Evolutionary conservation across 148 eudicot genomes (phyloP), one percentile per base, ranked within the genome.

Genomic region (Rhododendron henanense): DNA sequence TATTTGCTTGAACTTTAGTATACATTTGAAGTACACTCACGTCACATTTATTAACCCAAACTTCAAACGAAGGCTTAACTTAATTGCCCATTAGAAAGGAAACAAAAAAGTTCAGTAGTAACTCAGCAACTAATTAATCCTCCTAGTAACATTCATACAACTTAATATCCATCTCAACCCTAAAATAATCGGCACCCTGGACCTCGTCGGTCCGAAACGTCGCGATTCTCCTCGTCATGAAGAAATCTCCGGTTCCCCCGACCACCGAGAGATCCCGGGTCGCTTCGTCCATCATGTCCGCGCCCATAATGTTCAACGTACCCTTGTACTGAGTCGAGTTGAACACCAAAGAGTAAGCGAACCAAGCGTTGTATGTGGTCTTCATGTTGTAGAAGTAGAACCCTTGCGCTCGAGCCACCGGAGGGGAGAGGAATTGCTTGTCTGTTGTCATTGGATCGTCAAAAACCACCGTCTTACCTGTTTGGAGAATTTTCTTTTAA

Each of bases 181-280:
- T 63, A 57, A 90, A 90, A 84, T 90, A 90, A 14, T 37, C 53
- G 4, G 35, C 77, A 11, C 90, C 90, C 41, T 90, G 21, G 25
- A 63, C 59, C 1, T 37, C 65, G 11, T 88, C 88, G 0, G 92
- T 90, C 10, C 33, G 41, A 16, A 90, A 53, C 0, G 92, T 90
- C 3, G 53, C 89, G 16, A 90, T 61, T 23, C 92, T 90, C 6
- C 92, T 74, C 0, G 88, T 80, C 92, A 90, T 88, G 81, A 90
- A 90, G 79, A 90, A 90, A 78, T 90, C 92, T 87, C 92, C 90
- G 6, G 92, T 90, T 37, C 92, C 92, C 14, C 92, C 92, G 18
- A 90, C 89, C 8, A 90, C 89, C 21, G 90, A 88, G 10, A 90
- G 81, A 83, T 90, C 89, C 61, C 92, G 59, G 2, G 87, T 88